Evolutionary conservation across 805 yeast genomes (phyloP), one percentile per base, ranked within the genome.

Genomic region (Barnettozyma sp.): DNA sequence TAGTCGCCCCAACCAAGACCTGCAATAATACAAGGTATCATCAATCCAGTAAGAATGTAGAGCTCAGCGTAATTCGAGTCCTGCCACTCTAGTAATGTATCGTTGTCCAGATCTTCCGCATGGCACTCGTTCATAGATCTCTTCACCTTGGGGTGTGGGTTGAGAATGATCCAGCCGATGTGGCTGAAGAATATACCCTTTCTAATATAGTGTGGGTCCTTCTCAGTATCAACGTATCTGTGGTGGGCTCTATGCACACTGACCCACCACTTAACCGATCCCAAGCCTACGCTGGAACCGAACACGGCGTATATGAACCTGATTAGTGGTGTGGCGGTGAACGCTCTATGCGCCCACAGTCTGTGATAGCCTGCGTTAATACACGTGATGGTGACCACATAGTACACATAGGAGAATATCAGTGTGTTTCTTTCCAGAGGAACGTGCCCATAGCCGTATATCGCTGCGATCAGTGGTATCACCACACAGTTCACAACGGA

Each of bases 231-330:
- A 28, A 92, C 79, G 57, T 72, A 83, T 40, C 90, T 74, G 59
- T 88, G 97, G 62, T 88, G 97, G 4, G 92, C 87, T 41, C 94
- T 66, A 63, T 88, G 97, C 30, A 83, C 68, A 12, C 79, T 67
- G 16, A 83, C 79, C 94, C 94, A 86, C 72, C 80, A 71, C 50
- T 78, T 68, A 10, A 78, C 74, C 3, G 84, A 70, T 5, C 94
- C 94, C 36, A 85, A 63, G 3, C 87, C 94, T 7, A 79, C 75
- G 45, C 84, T 80, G 13, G 80, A 62, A 6, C 90, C 88, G 29
- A 76, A 64, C 1, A 77, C 50, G n/a, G 78, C 71, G 39, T 80
- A 70, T 20, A 67, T 49, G 23, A 68, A 40, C 38, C 70, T 71
- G 22, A 83, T 43, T 3, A 66, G 59, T 12, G 56, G 50, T 17